phyloP scores from a whole-genome alignment of 441 rosid species.

The Viola pubescens region DNA sequence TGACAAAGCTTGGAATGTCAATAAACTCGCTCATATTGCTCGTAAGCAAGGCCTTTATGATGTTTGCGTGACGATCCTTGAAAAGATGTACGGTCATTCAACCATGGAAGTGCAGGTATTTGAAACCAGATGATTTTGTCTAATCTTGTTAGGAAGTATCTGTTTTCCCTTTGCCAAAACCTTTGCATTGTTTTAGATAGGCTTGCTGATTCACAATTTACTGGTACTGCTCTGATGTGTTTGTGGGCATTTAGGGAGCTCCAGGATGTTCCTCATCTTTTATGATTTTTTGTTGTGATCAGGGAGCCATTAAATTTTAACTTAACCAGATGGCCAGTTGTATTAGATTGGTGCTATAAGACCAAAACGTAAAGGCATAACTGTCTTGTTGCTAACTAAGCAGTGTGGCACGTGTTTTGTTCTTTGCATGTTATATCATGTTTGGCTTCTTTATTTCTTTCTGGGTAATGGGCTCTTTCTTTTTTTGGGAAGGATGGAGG shows the following conservation, averaged over 20 bases:
- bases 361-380: no score
- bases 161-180: not conserved
- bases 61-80: slow-evolving; percentile 85
- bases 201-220: not conserved
- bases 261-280: not conserved
- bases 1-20: slow-evolving; percentile 99
- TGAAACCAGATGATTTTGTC: not conserved
- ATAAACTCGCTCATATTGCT: slow-evolving; percentile 94
- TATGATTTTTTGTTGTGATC: not conserved
- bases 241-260: not conserved
- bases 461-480: not conserved
- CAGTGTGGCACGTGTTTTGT: not conserved
- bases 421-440: not conserved
- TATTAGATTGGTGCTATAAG: not conserved
- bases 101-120: slow-evolving; percentile 99
- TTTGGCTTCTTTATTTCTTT: not conserved
- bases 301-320: not conserved
- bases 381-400: not conserved
- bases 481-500: not conserved
- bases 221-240: not conserved
- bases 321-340: not conserved
- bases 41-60: slow-evolving; percentile 94
- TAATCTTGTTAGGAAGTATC: not conserved
- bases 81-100: slow-evolving; percentile 96
- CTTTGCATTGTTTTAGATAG: not conserved